Evolutionary conservation across 1,284 basidiomycete species (phyloP), one percentile per base, ranked within the genome.

Genomic region (Phylloboletellus chloephorus): DNA sequence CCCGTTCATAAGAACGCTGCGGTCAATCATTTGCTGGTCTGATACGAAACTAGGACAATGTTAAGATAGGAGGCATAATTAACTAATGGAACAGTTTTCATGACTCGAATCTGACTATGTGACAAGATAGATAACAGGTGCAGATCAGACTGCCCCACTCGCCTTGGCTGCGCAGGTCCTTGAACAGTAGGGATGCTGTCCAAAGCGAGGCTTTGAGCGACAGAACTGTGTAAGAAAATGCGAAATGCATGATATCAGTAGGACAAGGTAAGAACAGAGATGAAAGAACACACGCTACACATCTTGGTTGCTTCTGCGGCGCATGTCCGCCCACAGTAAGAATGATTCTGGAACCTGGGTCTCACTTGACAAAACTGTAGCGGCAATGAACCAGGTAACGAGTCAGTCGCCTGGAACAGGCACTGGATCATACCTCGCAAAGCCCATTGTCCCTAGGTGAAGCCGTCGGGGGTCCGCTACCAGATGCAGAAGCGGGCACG

Each of bases 301-400:
- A 49, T 47, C 41, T 54, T 61, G 22, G 49, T 41, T 30, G 71
- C 77, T 52, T 76, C 66, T 20, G 61, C 53, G 13, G 76, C 77
- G 51, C 78, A 81, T 32, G 73, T 79, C 62, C 78, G 76, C 31
- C 77, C 77, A 51, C 78, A 81, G 47, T 73, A 80, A 12, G 67
- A 61, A 50, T 75, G 69, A 40, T 61, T 67, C 15, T 64, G 66
- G 47, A 71, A 76, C 52, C 68, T 78, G 17, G 76, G 75, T 47
- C 74, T 75, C 54, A 67, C 63, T 46, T 73, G 69, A 48, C 78
- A 81, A 41, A 73, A 72, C 78, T 80, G 39, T 7, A 31, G 30
- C 8, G 21, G 43, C 13, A 15, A 36, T 43, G n/a, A 29, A 38
- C 56, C 30, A 49, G 37, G 10, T 6, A 20, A 33, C 19, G 16